phyloP scores from a whole-genome alignment of 1,139 yeast genomes.

The Debaryomyces udenii region DNA sequence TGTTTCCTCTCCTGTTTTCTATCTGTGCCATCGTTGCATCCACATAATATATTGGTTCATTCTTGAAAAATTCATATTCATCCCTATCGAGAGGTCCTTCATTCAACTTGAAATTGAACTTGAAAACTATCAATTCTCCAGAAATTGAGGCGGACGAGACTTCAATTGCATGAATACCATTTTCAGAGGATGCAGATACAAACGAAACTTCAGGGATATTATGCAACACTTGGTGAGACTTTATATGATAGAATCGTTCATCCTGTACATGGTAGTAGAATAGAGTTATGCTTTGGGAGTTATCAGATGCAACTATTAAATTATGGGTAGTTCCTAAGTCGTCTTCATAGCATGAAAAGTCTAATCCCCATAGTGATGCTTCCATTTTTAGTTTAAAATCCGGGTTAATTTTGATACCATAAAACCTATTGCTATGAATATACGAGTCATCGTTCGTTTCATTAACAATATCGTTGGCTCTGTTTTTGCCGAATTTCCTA shows the following conservation, averaged over 20 bases:
- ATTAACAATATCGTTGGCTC: conserved; percentile 6
- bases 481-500: conserved; percentile 13
- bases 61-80: conserved; percentile 20
- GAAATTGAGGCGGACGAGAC: conserved; percentile 51
- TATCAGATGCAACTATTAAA: conserved; percentile 59
- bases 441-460: not conserved
- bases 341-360: conserved; percentile 31
- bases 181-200: conserved; percentile 24
- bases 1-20: conserved; percentile 21
- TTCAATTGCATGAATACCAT: conserved; percentile 23
- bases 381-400: conserved; percentile 40
- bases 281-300: conserved; percentile 51
- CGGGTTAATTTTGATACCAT: conserved; percentile 31
- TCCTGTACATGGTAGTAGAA: conserved; percentile 37
- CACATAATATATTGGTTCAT: conserved; percentile 25
- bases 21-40: conserved; percentile 34
- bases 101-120: conserved; percentile 30
- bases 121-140: conserved; percentile 49
- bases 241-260: conserved; percentile 33
- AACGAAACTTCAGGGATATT: conserved; percentile 64
- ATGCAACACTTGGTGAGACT: conserved; percentile 50
- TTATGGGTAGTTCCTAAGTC: conserved; percentile 29
- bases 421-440: conserved; percentile 15
- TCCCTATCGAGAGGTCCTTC: conserved; percentile 33
- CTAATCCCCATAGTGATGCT: conserved; percentile 71